A percentile compares a stretch with the other conserved stretches of the same genome.
Conservation (phyloP, 208 protist genomes). For the Trypanosoma boissoni region DNA sequence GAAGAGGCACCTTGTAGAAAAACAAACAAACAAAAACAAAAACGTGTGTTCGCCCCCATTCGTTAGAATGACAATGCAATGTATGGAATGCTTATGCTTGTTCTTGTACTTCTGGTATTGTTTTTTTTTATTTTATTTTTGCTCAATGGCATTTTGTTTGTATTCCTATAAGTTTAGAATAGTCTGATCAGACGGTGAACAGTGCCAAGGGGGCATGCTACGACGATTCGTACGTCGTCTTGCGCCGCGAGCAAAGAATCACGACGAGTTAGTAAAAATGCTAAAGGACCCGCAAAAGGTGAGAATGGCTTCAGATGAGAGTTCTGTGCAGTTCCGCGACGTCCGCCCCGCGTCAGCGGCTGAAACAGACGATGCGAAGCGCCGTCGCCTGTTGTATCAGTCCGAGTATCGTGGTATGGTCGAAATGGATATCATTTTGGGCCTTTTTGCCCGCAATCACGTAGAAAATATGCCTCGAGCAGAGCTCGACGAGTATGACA, state of each 20-base stretch:
- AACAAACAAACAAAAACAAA: no score
- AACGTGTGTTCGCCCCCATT: no score
- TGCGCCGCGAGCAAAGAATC: slow-evolving; percentile 17
- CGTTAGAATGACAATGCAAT: no score
- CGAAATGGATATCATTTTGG: slow-evolving; percentile 90
- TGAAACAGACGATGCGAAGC: slow-evolving; percentile 62
- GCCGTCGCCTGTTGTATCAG: slow-evolving; percentile 76
- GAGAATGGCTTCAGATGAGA: slow-evolving; percentile 32
- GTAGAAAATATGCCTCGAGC: slow-evolving; percentile 33
- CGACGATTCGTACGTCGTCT: slow-evolving; percentile 9
- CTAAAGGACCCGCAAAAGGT: slow-evolving; percentile 15
- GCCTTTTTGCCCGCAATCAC: slow-evolving; percentile 67
- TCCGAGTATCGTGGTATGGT: slow-evolving; percentile 86
- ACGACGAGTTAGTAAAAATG: slow-evolving; percentile 30
- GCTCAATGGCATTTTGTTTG: no score
- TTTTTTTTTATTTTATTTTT: no score
- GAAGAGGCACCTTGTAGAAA: no score
- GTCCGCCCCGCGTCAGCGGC: slow-evolving; percentile 41
- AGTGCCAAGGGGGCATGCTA: slow-evolving; percentile 3
- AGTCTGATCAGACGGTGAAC: neutral
- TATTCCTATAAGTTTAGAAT: no score
- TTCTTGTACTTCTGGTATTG: no score
- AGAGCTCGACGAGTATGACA: slow-evolving; percentile 82
- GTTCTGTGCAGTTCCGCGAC: slow-evolving; percentile 64
- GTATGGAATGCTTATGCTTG: no score